These are phyloP conservation scores for Iberis pinnata DNA, from an alignment of 345 rosid genomes.

Conservation along the genomic window DNA sequence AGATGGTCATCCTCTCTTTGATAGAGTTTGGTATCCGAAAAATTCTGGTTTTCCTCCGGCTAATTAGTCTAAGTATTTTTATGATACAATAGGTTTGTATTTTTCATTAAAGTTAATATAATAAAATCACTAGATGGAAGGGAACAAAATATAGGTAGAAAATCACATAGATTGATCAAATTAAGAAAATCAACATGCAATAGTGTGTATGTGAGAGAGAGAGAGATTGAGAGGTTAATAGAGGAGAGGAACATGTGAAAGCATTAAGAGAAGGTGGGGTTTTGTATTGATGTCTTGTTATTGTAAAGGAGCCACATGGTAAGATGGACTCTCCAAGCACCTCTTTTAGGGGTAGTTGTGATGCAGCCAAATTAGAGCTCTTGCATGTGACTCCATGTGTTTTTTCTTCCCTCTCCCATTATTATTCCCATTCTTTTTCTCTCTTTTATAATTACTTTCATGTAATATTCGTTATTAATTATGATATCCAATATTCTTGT, in stretches of 20 bases:
- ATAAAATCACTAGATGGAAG: no score
- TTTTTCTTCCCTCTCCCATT: slow-evolving; percentile 26
- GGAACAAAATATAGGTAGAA: no score
- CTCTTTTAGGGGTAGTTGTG: slow-evolving; percentile 31
- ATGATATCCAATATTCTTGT: no score
- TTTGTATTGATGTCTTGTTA: slow-evolving; percentile 33
- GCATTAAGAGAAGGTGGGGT: slow-evolving; percentile 35
- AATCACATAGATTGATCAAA: no score
- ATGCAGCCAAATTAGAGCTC: slow-evolving; percentile 34
- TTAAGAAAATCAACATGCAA: no score
- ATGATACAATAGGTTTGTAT: no score
- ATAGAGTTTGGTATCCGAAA: no score
- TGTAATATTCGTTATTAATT: background rate
- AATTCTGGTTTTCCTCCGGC: no score
- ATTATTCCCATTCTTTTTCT: slow-evolving; percentile 14
- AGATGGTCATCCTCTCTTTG: no score
- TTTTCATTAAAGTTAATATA: no score
- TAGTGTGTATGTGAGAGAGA: background rate
- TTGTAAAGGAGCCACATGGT: slow-evolving; percentile 35
- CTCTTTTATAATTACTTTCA: background rate
- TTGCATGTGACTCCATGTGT: slow-evolving; percentile 39
- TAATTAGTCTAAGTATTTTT: no score
- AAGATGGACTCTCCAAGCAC: slow-evolving; percentile 30
- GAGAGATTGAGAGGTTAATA: slow-evolving; percentile 1
- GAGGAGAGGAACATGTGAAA: slow-evolving; percentile 31